Evolutionary conservation across 176 grass and related monocot genomes (phyloP).

Genomic region (Phragmites australis): DNA sequence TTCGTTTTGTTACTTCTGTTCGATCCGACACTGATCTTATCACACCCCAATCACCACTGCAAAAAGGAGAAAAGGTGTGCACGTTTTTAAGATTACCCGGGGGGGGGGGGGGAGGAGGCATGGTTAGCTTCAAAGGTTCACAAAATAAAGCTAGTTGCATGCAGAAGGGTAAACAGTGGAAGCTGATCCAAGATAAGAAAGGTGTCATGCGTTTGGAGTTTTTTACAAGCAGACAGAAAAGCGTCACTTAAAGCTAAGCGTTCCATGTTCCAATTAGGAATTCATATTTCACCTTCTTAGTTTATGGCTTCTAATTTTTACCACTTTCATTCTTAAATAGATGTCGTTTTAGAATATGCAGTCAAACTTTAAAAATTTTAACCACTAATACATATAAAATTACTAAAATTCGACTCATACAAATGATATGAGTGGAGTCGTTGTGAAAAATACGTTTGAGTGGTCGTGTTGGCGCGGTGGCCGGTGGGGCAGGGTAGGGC

Average conservation of each 20-base stretch:
- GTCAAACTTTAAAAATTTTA: no score
- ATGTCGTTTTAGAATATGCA: no score
- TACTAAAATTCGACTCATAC: no score
- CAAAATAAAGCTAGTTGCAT: constrained; percentile 24
- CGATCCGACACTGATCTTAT: constrained; percentile 7
- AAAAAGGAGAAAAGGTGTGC: background rate
- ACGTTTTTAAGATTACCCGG: background rate
- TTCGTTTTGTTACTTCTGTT: background rate
- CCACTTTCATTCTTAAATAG: no score
- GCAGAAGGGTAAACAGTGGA: constrained; percentile 22
- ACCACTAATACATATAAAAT: no score
- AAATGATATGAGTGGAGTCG: no score
- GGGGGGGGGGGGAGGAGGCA: no score
- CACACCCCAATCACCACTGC: background rate
- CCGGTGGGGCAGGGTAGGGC: no score
- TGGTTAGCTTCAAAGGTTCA: constrained; percentile 49
- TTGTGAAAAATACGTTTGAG: no score
- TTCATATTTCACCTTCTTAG: constrained; percentile 36
- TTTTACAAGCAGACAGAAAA: constrained; percentile 15
- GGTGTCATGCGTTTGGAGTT: constrained; percentile 14
- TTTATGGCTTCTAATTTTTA: no score
- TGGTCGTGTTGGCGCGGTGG: no score
- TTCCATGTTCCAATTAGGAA: constrained; percentile 8
- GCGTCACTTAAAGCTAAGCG: constrained; percentile 10
- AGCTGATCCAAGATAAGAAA: constrained; percentile 24